Evolutionary conservation across 139 green algal genomes (phyloP).

Genomic region (Tetradesmus lagerheimii): DNA sequence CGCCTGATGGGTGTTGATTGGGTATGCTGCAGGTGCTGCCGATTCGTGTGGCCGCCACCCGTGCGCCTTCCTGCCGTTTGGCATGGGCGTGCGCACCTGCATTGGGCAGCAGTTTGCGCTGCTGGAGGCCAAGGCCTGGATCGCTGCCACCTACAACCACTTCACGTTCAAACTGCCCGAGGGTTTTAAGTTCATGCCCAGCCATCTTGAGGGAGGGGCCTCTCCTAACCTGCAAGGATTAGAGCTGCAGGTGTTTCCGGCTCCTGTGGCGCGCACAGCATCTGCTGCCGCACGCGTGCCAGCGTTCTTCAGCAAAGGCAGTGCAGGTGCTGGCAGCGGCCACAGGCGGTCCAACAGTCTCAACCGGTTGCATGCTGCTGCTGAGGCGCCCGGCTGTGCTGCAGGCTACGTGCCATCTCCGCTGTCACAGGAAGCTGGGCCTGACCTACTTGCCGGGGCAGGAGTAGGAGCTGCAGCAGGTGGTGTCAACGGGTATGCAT

Average conservation of each 20-base stretch:
- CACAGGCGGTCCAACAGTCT: too few species aligned
- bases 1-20: too few species aligned
- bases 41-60: neutral
- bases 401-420: too few species aligned
- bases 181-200: neutral
- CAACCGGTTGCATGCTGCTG: too few species aligned
- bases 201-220: neutral
- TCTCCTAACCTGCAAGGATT: slow-evolving; percentile 6
- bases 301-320: too few species aligned
- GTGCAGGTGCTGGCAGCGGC: too few species aligned
- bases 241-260: neutral
- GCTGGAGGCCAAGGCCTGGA: slow-evolving; percentile 31
- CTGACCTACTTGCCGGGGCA: neutral
- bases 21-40: neutral
- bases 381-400: too few species aligned
- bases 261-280: neutral
- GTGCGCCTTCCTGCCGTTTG: slow-evolving; percentile 22
- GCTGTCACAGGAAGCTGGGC: neutral
- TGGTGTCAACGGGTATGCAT: too few species aligned
- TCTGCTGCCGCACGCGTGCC: too few species aligned
- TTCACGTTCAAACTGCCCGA: slow-evolving; percentile 18
- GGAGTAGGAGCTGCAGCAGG: neutral
- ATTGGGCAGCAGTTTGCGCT: slow-evolving; percentile 43
- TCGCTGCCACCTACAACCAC: slow-evolving; percentile 7
- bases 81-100: slow-evolving; percentile 30